Base-by-base conservation (phyloP, 2,329 filamentous ascomycete species). In the Elsinoe perseae region DNA sequence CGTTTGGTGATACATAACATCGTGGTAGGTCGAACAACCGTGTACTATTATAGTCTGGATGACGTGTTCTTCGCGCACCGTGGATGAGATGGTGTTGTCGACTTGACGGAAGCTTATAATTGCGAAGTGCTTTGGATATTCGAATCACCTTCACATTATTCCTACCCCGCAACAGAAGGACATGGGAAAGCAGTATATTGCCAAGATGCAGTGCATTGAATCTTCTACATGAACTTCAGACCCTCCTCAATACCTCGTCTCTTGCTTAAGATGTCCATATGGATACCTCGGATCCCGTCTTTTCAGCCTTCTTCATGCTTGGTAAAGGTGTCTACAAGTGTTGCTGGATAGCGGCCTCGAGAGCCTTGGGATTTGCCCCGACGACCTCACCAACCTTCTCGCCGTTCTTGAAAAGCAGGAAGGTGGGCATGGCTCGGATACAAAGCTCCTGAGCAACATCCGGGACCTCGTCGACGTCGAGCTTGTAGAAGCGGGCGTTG, bases 371-470 rank as follows among this genome's bases (percentile, higher is more conserved):
- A 75, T 89, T 89, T 65, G 89, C 90, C 61, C 91, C 91, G 25
- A 93, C 82, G 58, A 95, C 74, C 73, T 89, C 85, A 42, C 74
- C 77, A 32, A 83, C 72, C 77, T 87, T 86, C 71, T 88, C 71
- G 62, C 87, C 89, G 64, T 84, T 73, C 80, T 89, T 87, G 82
- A 90, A 95, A 67, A 95, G 72, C 57, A 87, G 67, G 76, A 97
- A 95, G 25, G 89, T 95, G 56, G 92, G 91, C 90, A 97, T 95
- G 69, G 91, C 90, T 64, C 87, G 83, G 70, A 97, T 81, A 61
- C 82, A 82, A 61, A 93, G 83, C 69, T 93, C 83, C 66, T 85
- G 79, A 28, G 87, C 83, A 50, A 95, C 80, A 1, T 87, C 83
- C 63, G 84, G 77, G 38, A 92, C 76, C 62, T 89, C 78, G 72